Evolutionary conservation across 192 early-diverging fungal species (phyloP), one percentile per base, ranked within the genome.

Genomic region (Dissophora ornata): DNA sequence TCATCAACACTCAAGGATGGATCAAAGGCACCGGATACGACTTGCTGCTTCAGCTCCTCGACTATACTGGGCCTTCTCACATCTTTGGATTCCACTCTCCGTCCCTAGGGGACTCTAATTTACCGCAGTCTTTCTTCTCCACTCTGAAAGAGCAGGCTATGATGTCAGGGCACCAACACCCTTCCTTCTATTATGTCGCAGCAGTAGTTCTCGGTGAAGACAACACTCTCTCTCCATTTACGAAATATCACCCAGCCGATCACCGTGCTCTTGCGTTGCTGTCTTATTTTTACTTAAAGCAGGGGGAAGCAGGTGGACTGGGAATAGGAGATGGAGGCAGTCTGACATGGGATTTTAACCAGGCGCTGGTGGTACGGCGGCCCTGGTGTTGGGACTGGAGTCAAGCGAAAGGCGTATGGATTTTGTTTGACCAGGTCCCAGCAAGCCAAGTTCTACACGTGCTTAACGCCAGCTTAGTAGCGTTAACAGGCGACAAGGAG

Each of bases 1-100:
- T 99, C 10, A 87, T 99, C 36, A 99, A 99, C 78, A 98, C 95
- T 2, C 91, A 95, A 62, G 97, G 97, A 0, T 99, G 96, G 95
- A 82, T 93, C 34, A 95, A 90, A 71, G 96, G 91, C 6, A 85
- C 95, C 67, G 96, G 96, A 11, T 89, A 95, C 52, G 92, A 95
- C 68, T 70, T 98, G 19, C 83, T 96, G 28, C 62, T 93, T 15
- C 84, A 91, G 29, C 69, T 94, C 15, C 81, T 94, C 21, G 71
- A 82, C 40, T 54, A 80, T 3, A 77, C 89, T 11, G 74, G 61
- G 3, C 95, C 96, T 15, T 90, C 90, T 25, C 82, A 91, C 77
- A 84, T 95, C 3, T 85, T 91, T 40, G 90, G 90, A 38, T 71
- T 89, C 61, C 71, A 80, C 38, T 79, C 79, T 22, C 41, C 56